Base-by-base conservation (phyloP, 2,329 filamentous ascomycete genomes). In the Corynespora cassiicola region DNA sequence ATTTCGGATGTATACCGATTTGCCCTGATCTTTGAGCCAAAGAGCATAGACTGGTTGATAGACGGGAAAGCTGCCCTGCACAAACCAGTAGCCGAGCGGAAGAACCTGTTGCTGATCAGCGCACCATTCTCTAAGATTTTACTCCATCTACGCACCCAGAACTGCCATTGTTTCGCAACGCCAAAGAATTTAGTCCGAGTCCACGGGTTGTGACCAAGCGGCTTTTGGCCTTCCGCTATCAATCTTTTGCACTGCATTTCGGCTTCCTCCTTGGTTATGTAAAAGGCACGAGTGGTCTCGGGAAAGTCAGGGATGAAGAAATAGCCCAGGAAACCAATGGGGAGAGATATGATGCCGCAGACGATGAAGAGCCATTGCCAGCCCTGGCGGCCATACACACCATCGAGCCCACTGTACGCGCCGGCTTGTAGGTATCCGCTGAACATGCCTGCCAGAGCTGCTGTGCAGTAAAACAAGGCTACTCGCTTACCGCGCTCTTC, bases 1-100 rank as follows among this genome's bases (percentile, higher is more conserved):
- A 42, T 78, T 78, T 31, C 75, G 66, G 37, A 76, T 62, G 1
- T 69, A 67, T 0, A 77, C 72, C 0, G 71, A 69, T 45, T 72
- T 76, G 1, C 50, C 47, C 24, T 73, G 68, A 0, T 63, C 61
- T 41, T 76, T 76, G 24, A 78, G 65, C 73, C 74, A 77, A 5
- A 77, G 61, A 28, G 51, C 56, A 37, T 51, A 52, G 8, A 38
- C 43, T 2, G 53, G 54, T 29, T 58, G 57, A 7, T 54, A 38
- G n/a, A 12, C 28, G 1, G 49, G 47, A 22, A 44, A 52, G 22
- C 57, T 61, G 2, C 45, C 41, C 30, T 52, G 51, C 2, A 66
- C 72, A 48, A 50, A 75, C 67, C 72, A 73, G 43, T 76, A 76
- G 30, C 69, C 73, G 3, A 69, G 55, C 2, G 76, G 66, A 30